phyloP scores from a whole-genome alignment of 164 flowering plant species.

The Magnolia kwangsiensis region DNA sequence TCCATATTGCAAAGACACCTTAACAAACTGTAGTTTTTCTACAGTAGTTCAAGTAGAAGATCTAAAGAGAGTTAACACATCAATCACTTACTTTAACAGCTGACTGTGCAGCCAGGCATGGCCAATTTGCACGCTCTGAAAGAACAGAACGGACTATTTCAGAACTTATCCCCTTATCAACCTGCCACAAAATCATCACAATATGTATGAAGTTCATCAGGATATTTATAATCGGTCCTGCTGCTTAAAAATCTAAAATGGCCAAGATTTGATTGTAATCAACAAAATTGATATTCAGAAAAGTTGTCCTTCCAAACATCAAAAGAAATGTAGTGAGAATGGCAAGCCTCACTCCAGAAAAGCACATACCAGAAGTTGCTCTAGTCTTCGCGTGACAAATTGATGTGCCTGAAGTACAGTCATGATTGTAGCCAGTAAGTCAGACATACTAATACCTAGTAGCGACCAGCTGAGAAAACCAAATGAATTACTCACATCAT shows the following conservation, averaged over 20 bases:
- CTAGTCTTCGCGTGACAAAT: conserved; percentile 84
- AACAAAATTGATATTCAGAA: neutral
- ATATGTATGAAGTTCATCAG: neutral
- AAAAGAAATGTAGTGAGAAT: neutral
- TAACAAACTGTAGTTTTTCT: too few relatives aligned
- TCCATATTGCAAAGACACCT: too few relatives aligned
- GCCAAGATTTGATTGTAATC: neutral
- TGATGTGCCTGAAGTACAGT: conserved; percentile 52
- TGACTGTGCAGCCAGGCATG: conserved; percentile 75
- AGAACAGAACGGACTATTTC: conserved; percentile 84
- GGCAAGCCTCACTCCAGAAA: neutral
- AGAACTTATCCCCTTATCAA: conserved; percentile 77
- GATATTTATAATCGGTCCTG: neutral
- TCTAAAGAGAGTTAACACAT: neutral
- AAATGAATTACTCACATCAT: conserved; percentile 52
- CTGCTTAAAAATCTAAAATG: neutral
- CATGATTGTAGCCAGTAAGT: neutral
- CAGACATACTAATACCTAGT: neutral
- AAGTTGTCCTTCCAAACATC: neutral
- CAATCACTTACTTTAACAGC: conserved; percentile 52
- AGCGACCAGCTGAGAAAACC: neutral
- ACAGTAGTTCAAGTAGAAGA: too few relatives aligned
- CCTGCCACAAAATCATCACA: conserved; percentile 37
- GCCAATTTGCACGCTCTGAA: conserved; percentile 79
- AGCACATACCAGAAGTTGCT: conserved; percentile 78